Base-by-base conservation (phyloP, 768 basidiomycete genomes). In the Boletus pseudo-olivaceus region DNA sequence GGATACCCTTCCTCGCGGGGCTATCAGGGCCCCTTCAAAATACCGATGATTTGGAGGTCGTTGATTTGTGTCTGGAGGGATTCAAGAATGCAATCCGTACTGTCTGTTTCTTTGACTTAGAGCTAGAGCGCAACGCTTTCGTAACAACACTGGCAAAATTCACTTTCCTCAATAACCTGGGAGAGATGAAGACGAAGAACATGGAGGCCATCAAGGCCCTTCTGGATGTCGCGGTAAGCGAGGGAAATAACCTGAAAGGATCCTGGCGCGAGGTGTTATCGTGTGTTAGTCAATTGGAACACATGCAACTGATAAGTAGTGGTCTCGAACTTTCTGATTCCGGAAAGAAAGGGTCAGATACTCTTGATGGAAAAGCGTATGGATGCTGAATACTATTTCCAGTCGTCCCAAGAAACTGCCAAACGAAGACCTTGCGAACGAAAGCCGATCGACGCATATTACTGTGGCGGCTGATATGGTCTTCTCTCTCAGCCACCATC, bases 381-480 rank as follows among this genome's bases (percentile, higher is more conserved):
- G 14, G 19, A 29, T 51, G 20, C 54, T 67, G 47, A 67, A 30
- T 26, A 7, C 17, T 27, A 7, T 52, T 43, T 20, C 35, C 39
- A 67, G 81, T 76, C 62, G 60, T 60, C 63, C 71, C 20, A 81
- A 82, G 57, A 89, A 87, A 69, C 68, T 85, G 29, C 83, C 91
- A 10, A 87, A 91, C 15, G 97, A 98, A 69, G 96, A 98, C 66
- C 79, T 99, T 23, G 97, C 95, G 0, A 93, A 93, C 56, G 97
- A 98, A 72, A 95, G 96, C 65, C 82, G 95, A 47, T 98, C 97
- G 12, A 94, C 93, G 1, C 95, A 98, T 68, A 97, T 99, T 59
- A 98, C 96, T 0, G 96, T 98, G 39, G 95, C 97, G 1, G 93
- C 97, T 7, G 97, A 99, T 68, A 98, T 98, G 94, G 94, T 99